Evolutionary conservation across 305 asterid species (phyloP).

Genomic region (Fraxinus ornus): DNA sequence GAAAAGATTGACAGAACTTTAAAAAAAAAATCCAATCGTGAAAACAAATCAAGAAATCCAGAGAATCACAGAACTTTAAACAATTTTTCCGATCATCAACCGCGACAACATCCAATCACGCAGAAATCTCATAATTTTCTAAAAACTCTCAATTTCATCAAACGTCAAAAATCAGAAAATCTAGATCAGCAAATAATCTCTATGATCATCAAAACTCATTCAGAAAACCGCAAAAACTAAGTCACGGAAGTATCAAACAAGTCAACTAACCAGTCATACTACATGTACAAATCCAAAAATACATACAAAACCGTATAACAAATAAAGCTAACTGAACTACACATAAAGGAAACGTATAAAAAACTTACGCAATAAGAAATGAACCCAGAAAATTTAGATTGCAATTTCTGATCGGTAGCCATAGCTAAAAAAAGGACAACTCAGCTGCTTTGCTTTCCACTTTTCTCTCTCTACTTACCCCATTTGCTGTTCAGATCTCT

Average conservation of each 20-base stretch:
- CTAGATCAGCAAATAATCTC: conserved; percentile 37
- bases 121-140: conserved; percentile 15
- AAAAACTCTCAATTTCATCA: conserved; percentile 27
- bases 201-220: conserved; percentile 22
- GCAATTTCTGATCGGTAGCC: conserved; percentile 19
- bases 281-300: conserved; percentile 6
- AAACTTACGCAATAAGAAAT: conserved; percentile 37
- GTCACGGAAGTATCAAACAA: not conserved
- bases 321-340: conserved; percentile 17
- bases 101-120: conserved; percentile 17
- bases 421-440: conserved; percentile 11
- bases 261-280: conserved; percentile 30
- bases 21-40: not conserved
- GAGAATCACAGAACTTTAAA: conserved; percentile 8
- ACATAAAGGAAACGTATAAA: conserved; percentile 18
- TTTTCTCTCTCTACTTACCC: conserved; percentile 28
- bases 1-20: not conserved
- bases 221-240: not conserved
- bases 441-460: conserved; percentile 25
- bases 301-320: conserved; percentile 14
- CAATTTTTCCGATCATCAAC: conserved; percentile 19
- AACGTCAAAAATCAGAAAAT: not conserved
- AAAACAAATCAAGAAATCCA: not conserved
- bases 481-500: conserved; percentile 19
- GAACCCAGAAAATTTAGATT: conserved; percentile 20